A percentile compares a stretch with the other conserved stretches of the same genome.
These are phyloP conservation scores for Metschnikowia noctiluminum DNA, from an alignment of 805 yeast species.

Conservation along the genomic window DNA sequence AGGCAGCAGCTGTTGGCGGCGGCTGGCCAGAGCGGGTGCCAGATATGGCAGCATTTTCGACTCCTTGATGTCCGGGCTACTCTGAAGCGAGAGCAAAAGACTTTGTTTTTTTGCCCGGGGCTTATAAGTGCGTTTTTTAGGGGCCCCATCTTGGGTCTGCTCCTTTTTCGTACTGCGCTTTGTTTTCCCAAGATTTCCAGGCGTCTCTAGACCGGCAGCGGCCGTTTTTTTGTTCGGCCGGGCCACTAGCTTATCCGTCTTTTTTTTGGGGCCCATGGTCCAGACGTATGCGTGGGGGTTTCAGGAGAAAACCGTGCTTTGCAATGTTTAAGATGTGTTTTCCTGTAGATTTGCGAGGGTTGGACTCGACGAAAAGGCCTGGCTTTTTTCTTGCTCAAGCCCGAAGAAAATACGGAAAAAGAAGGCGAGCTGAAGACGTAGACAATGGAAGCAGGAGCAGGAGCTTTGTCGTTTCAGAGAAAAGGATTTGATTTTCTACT, in stretches of 20 bases:
- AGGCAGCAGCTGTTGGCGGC: background rate
- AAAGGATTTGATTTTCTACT: no score
- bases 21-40: background rate
- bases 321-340: background rate
- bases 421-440: no score
- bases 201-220: background rate
- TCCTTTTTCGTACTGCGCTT: background rate
- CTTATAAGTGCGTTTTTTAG: background rate
- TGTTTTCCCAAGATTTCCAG: background rate
- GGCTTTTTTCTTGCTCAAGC: background rate
- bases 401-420: no score
- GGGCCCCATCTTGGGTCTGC: background rate
- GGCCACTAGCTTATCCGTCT: conserved; percentile 3
- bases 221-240: conserved; percentile 2
- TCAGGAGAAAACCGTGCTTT: background rate
- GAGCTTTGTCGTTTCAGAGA: no score
- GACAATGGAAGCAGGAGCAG: no score
- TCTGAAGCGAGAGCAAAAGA: conserved; percentile 7
- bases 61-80: conserved; percentile 10
- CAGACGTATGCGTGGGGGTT: background rate
- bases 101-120: conserved; percentile 3
- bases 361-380: background rate
- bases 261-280: conserved; percentile 9
- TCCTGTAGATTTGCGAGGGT: background rate
- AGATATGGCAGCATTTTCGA: background rate